These are phyloP conservation scores for Exophiala dermatitidis DNA, from an alignment of 2,329 filamentous ascomycete genomes.

Conservation along the genomic window DNA sequence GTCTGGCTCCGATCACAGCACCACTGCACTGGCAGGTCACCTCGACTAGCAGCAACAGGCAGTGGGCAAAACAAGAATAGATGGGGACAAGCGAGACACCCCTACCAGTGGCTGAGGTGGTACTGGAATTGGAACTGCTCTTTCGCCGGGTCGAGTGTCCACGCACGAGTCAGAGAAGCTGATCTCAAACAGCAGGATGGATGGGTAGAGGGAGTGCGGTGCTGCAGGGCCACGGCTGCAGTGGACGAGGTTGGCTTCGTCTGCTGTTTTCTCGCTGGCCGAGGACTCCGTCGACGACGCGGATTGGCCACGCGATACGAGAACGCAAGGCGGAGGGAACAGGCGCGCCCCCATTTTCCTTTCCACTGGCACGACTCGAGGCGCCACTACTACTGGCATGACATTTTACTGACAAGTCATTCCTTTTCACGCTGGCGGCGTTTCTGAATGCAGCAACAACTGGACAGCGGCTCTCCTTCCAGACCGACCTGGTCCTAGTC, in stretches of 20 bases:
- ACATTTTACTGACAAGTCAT: background rate
- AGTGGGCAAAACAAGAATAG: background rate
- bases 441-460: background rate
- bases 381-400: background rate
- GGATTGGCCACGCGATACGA: background rate
- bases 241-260: background rate
- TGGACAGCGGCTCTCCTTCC: background rate
- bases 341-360: background rate
- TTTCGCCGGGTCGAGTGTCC: background rate
- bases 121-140: too few species aligned
- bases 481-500: background rate
- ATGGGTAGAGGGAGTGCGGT: background rate
- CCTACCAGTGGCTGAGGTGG: background rate
- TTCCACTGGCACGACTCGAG: too few species aligned
- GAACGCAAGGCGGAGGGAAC: background rate
- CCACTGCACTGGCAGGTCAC: too few species aligned
- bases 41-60: background rate
- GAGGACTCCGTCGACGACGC: background rate
- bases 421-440: background rate
- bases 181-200: background rate
- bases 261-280: background rate
- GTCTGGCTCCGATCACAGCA: background rate
- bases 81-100: background rate
- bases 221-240: too few species aligned
- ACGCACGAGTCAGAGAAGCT: background rate